phyloP scores from a whole-genome alignment of 2,329 filamentous ascomycete genomes.

The Hymenoscyphus fructigenus region DNA sequence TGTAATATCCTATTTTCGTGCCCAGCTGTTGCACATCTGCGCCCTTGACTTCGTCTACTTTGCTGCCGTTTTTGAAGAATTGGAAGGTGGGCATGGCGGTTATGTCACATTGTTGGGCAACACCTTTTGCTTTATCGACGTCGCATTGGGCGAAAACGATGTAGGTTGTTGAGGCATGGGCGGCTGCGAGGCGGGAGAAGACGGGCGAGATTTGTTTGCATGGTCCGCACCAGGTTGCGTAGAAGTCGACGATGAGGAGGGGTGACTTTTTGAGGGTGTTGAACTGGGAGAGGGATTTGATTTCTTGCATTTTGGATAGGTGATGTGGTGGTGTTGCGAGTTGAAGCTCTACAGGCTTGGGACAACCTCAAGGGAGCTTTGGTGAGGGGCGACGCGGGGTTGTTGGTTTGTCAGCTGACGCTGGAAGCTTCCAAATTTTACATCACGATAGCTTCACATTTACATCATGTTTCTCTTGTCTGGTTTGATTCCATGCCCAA shows the following conservation, averaged over 20 bases:
- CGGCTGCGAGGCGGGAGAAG: constrained; percentile 76
- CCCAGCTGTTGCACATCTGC: constrained; percentile 76
- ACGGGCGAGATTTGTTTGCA: constrained; percentile 88
- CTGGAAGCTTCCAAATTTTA: no score
- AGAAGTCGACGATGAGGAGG: constrained; percentile 51
- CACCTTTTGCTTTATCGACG: constrained; percentile 75
- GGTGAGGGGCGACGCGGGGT: no score
- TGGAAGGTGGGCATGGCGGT: constrained; percentile 92
- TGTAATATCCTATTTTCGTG: constrained; percentile 34
- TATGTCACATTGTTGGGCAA: constrained; percentile 74
- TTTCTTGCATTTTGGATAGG: constrained; percentile 30
- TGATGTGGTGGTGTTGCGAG: constrained; percentile 5
- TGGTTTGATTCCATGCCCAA: no score
- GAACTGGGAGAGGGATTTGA: constrained; percentile 34
- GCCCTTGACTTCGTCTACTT: constrained; percentile 74
- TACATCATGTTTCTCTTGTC: no score
- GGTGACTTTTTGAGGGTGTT: constrained; percentile 29
- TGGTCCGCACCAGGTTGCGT: constrained; percentile 89
- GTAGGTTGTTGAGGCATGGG: constrained; percentile 73
- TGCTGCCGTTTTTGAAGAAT: constrained; percentile 74
- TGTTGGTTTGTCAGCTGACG: no score
- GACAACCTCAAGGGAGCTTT: no score
- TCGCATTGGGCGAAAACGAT: constrained; percentile 90
- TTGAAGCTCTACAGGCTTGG: neutral
- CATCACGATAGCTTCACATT: no score